phyloP scores from a whole-genome alignment of 2,329 filamentous ascomycete genomes.

The Zasmidium angulare region DNA sequence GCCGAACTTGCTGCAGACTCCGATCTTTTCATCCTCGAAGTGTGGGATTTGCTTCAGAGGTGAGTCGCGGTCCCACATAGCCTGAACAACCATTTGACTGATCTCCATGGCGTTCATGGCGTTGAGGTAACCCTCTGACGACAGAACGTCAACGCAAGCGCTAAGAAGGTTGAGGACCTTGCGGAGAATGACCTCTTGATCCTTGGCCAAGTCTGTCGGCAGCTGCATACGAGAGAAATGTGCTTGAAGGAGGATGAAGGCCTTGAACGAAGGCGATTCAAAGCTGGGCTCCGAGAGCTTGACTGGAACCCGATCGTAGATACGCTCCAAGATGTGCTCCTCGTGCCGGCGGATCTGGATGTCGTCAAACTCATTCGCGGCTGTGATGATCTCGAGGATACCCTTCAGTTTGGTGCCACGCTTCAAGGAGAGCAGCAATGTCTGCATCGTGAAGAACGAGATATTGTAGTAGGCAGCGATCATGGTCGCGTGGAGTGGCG shows the following conservation, averaged over 20 bases:
- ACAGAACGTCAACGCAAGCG: conserved; percentile 91
- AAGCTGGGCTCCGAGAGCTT: conserved; percentile 87
- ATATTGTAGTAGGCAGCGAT: conserved; percentile 99
- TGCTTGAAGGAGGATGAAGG: conserved; percentile 93
- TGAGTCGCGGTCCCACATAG: conserved; percentile 97
- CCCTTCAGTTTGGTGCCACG: conserved; percentile 92
- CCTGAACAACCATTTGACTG: conserved; percentile 98
- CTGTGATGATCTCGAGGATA: conserved; percentile 93
- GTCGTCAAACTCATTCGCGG: conserved; percentile 92
- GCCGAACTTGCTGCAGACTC: conserved; percentile 74
- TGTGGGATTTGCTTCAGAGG: conserved; percentile 97
- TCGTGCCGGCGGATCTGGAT: conserved; percentile 95
- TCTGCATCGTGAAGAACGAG: conserved; percentile 99
- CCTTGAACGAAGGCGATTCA: conserved; percentile 97
- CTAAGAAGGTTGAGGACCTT: conserved; percentile 86
- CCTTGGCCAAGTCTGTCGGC: conserved; percentile 91
- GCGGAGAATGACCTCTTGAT: conserved; percentile 83
- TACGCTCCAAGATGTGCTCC: conserved; percentile 79
- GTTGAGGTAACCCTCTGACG: conserved; percentile 92
- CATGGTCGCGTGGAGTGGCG: conserved; percentile 93
- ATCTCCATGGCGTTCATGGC: conserved; percentile 99
- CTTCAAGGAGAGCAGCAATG: conserved; percentile 86
- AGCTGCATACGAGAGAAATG: conserved; percentile 98
- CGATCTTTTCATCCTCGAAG: conserved; percentile 79
- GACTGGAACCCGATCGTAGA: conserved; percentile 91